These are phyloP conservation scores for Protomyces inundatus DNA, from an alignment of 1,139 yeast genomes.

Conservation along the genomic window DNA sequence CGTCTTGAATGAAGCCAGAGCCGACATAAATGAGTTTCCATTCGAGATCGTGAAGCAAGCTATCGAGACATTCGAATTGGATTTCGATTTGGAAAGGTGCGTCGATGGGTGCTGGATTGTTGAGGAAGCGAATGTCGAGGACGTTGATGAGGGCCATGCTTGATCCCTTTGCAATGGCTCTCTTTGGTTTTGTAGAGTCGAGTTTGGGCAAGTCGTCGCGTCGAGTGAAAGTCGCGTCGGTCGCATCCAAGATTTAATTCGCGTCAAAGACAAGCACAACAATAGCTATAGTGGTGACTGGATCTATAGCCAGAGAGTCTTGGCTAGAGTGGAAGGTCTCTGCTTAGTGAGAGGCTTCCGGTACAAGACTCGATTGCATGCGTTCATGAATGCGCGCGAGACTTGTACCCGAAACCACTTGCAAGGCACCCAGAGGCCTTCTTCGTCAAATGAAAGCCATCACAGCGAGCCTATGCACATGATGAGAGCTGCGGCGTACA, in stretches of 20 bases:
- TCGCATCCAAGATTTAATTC: not conserved
- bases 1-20: slow-evolving; percentile 81
- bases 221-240: not conserved
- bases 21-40: slow-evolving; percentile 98
- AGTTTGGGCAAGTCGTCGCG: no score
- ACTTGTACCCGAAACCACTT: no score
- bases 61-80: slow-evolving; percentile 93
- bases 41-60: slow-evolving; percentile 63
- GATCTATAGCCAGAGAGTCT: no score
- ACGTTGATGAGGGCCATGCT: slow-evolving; percentile 50
- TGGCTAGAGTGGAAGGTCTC: no score
- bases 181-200: not conserved
- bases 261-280: not conserved
- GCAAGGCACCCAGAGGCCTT: no score
- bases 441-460: no score
- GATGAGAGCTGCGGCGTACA: no score
- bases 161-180: not conserved
- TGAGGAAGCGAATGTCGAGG: slow-evolving; percentile 83
- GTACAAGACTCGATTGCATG: no score
- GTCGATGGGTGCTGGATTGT: slow-evolving; percentile 90
- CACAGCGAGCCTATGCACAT: no score
- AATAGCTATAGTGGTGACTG: no score
- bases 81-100: slow-evolving; percentile 95
- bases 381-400: no score
- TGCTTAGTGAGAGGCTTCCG: no score